Evolutionary conservation across 2,329 filamentous ascomycete species (phyloP), one percentile per base, ranked within the genome.

Genomic region (Colletotrichum sp.): DNA sequence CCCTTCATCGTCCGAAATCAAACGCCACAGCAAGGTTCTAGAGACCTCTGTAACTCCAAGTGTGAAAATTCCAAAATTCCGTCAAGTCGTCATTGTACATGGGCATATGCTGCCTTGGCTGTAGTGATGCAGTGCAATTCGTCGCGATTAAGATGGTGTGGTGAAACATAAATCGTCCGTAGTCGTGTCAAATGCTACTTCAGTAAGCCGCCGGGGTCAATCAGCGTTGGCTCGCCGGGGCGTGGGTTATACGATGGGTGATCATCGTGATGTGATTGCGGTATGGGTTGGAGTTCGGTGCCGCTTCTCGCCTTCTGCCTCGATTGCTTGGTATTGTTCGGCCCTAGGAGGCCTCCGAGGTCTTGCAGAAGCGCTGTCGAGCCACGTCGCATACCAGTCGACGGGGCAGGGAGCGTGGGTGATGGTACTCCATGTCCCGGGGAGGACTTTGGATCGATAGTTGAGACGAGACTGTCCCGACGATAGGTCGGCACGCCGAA

Each of bases 291-390:
- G 34, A 90, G 79, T 77, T 90, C 88, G 7, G 86, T 89, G 15
- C 82, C 86, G 7, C 75, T 78, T 68, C 80, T 83, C 7, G 82
- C 75, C 68, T 78, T 84, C 6, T 83, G 80, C 26, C 83, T 78
- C 9, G 78, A 78, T n/a, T 82, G 78, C 59, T 80, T 84, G 9
- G 82, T 79, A 13, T 82, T 83, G 10, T 84, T 81, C 2, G 90
- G 87, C 4, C 83, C 85, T 7, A 93, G 80, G 18, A 92, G 83
- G 2, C 89, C 91, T 10, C 90, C 88, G 2, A 92, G 81, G 78
- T 93, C 92, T 77, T 91, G 90, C 7, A 93, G 82, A n/a, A 93
- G 80, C 0, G 90, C 88, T 1, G 89, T 87, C 3, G 91, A 92
- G 5, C 91, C 91, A 59, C 90, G 84, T 8, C 89, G 85, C 6